These are phyloP conservation scores for Populus euphratica DNA, from an alignment of 345 rosid genomes.

Conservation along the genomic window DNA sequence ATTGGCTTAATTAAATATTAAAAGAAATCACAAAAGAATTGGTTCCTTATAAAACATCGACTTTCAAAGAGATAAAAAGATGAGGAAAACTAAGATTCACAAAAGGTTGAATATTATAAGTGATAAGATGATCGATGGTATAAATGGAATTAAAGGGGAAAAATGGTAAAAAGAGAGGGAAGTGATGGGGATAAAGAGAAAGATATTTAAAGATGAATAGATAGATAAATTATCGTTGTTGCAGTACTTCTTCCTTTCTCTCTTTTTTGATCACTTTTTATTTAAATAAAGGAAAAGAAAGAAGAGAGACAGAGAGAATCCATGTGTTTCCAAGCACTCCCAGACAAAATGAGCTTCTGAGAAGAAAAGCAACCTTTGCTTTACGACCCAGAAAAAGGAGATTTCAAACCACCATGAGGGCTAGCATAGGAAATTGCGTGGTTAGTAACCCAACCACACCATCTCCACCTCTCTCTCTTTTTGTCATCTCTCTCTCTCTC, in stretches of 20 bases:
- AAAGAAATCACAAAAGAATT: no score
- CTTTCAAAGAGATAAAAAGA: no score
- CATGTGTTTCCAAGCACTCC: slow-evolving; percentile 62
- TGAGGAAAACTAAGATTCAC: no score
- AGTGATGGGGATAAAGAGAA: slow-evolving; percentile 12
- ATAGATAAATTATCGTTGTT: slow-evolving; percentile 1
- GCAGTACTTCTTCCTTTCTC: neutral
- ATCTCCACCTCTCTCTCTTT: slow-evolving; percentile 15
- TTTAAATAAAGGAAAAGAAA: slow-evolving; percentile 21
- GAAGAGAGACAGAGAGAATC: slow-evolving; percentile 50
- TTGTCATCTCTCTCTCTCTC: slow-evolving; percentile 21
- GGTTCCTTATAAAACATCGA: no score
- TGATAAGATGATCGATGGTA: neutral
- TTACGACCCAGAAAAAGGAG: slow-evolving; percentile 73
- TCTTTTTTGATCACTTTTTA: slow-evolving; percentile 13
- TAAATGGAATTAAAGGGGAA: neutral
- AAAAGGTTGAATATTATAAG: neutral
- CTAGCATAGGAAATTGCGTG: slow-evolving; percentile 54
- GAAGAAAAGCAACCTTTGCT: slow-evolving; percentile 64
- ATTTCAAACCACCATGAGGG: slow-evolving; percentile 50
- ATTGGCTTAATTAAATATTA: no score
- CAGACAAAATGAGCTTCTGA: slow-evolving; percentile 71
- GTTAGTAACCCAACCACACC: slow-evolving; percentile 33
- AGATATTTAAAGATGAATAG: slow-evolving; percentile 8
- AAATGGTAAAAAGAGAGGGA: neutral